Evolutionary conservation across 2,329 filamentous ascomycete genomes (phyloP), one percentile per base, ranked within the genome.

Genomic region (Neofusicoccum ribis): DNA sequence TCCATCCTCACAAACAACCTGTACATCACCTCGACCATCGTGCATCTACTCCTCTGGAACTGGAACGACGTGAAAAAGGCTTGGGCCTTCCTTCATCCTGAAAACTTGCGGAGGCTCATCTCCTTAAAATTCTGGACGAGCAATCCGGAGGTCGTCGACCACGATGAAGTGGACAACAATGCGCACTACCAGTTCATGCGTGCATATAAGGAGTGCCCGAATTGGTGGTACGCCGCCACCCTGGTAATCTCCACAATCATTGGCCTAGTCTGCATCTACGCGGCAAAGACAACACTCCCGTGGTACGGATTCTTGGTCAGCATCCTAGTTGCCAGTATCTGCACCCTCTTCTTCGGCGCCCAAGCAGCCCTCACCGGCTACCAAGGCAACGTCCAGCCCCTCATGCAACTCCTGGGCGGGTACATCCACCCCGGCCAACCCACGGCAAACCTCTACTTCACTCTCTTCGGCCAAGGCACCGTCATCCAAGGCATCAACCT

Each of bases 11-110:
- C 51, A 1, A 64, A 51, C 11, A 54, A 49, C 31, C 17, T 44
- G 12, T n/a, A 17, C 14, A 67, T 36, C 27, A 83, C 82, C 3
- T 82, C 83, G 2, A 78, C 80, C 0, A 71, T 85, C 17, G 74
- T 77, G 2, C 80, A 84, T 65, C 78, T 84, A 64, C 67, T 78
- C 2, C 41, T 64, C 31, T 67, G 65, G 67, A 68, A 68, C 34
- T 68, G 50, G 37, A n/a, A 75, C 15, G 79, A 81, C 34, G 69
- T 83, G 37, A 78, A 78, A 49, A 66, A 69, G 20, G 75, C 71
- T 2, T 81, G 78, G 68, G 64, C 69, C 2, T 76, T 62, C 15
- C 59, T 41, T 9, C 73, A 71, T 51, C 66, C 72, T 1, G 66
- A 67, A n/a, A 69, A 69, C 17, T 34, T 72, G 37, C 12, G 17